Evolutionary conservation across 257 asterid genomes (phyloP), one percentile per base, ranked within the genome.

Genomic region (Sherardia arvensis): DNA sequence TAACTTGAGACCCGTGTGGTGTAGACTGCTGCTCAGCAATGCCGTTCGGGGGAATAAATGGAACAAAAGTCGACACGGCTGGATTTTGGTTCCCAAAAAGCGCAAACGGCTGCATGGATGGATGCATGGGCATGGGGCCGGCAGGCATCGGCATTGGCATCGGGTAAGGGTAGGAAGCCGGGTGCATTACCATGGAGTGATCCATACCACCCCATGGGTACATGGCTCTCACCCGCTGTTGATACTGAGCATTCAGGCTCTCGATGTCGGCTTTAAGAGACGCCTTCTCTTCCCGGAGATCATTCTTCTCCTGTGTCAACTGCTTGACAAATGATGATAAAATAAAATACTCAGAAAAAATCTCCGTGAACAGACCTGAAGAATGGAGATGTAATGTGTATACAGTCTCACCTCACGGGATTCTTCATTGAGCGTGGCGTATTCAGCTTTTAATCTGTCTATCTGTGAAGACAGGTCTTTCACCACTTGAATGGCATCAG

Each of bases 141-240:
- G 95, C 73, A 36, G 97, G 85, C 49, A 94, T 76, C 0, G 97
- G 95, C 67, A 94, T 77, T 25, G 99, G 95, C 89, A 90, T 17
- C 1, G 97, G 87, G 71, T 66, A 93, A 9, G 95, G 86, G 74
- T 93, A 93, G 23, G 97, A 78, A 75, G 96, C 78, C 23, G 96
- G 95, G 76, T 90, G 97, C 96, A 90, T 87, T 76, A 88, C 88
- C 3, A 94, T 77, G 8, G 97, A 83, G 67, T 78, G 99, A 79
- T 94, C 97, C 94, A 94, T 80, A 68, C 96, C 91, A 1, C 73
- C 79, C 99, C 99, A 94, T 65, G 99, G 95, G 68, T 83, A 87
- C 94, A 90, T 79, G 71, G 95, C 70, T 79, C 95, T 78, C 79
- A 80, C 15, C 71, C 97, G 80, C 78, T 90, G 96, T 62, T 73